Evolutionary conservation across 2,329 filamentous ascomycete genomes (phyloP).

Genomic region (Cadophora gregata): DNA sequence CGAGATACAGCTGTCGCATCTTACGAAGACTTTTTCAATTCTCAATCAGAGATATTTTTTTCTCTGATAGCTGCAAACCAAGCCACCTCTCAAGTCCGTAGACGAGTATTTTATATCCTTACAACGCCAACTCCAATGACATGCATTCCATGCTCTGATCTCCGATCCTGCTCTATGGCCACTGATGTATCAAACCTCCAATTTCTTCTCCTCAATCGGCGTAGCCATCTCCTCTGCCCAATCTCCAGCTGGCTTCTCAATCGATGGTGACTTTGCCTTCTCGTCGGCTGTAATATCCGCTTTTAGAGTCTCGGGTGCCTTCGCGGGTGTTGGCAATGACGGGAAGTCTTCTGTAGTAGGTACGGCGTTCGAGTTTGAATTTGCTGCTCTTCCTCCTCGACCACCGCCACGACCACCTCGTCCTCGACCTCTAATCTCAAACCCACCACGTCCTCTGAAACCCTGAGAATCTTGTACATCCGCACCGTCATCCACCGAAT

Average conservation of each 20-base stretch:
- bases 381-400: slow-evolving; percentile 27
- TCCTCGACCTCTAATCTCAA: slow-evolving; percentile 32
- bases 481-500: slow-evolving; percentile 27
- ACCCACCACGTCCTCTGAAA: slow-evolving; percentile 27
- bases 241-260: slow-evolving; percentile 33
- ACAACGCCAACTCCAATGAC: slow-evolving; percentile 13
- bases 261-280: slow-evolving; percentile 22
- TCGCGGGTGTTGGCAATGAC: slow-evolving; percentile 32
- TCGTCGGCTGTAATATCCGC: slow-evolving; percentile 6
- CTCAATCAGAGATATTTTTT: background rate
- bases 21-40: background rate
- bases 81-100: slow-evolving; percentile 32
- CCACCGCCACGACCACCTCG: slow-evolving; percentile 37
- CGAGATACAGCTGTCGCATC: background rate
- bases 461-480: background rate
- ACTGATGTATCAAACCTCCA: slow-evolving; percentile 1
- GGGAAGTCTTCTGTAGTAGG: slow-evolving; percentile 40
- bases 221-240: slow-evolving; percentile 44
- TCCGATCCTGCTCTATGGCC: background rate
- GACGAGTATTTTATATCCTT: slow-evolving; percentile 31
- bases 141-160: background rate
- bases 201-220: slow-evolving; percentile 38
- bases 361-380: slow-evolving; percentile 18
- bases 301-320: slow-evolving; percentile 2
- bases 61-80: slow-evolving; percentile 1